These are phyloP conservation scores for Talaromyces funiculosus DNA, from an alignment of 2,329 filamentous ascomycete species.

Conservation along the genomic window DNA sequence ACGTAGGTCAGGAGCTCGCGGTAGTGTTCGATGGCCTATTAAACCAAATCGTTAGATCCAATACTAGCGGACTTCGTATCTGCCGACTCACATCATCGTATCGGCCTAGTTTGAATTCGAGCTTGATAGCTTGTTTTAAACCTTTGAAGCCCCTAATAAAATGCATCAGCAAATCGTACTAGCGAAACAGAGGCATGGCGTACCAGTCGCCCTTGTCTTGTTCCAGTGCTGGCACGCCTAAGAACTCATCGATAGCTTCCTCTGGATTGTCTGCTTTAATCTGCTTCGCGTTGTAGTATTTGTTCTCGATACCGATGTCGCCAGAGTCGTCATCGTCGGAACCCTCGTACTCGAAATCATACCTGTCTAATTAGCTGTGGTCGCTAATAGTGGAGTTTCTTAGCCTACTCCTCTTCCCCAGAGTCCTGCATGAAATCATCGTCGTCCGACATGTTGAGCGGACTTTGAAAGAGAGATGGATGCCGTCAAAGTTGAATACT, in stretches of 20 bases:
- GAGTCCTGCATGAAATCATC: slow-evolving; percentile 94
- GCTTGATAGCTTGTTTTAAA: slow-evolving; percentile 94
- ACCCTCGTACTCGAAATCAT: slow-evolving; percentile 97
- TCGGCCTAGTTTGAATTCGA: slow-evolving; percentile 86
- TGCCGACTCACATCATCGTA: slow-evolving; percentile 64
- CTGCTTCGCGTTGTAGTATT: slow-evolving; percentile 99
- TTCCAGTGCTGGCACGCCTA: slow-evolving; percentile 79
- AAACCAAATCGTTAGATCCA: slow-evolving; percentile 17
- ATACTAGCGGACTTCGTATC: not conserved
- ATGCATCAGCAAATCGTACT: slow-evolving; percentile 13
- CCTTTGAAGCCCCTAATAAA: slow-evolving; percentile 76
- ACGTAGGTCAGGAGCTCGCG: slow-evolving; percentile 94
- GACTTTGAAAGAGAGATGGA: not conserved
- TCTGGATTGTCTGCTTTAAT: slow-evolving; percentile 81
- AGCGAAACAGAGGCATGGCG: slow-evolving; percentile 10
- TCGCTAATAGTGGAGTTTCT: slow-evolving; percentile 13
- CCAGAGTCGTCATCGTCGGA: slow-evolving; percentile 82
- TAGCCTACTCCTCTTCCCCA: slow-evolving; percentile 70
- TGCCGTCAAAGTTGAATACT: not conserved
- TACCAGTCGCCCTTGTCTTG: slow-evolving; percentile 91
- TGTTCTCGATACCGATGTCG: slow-evolving; percentile 96
- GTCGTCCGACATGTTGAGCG: slow-evolving; percentile 65
- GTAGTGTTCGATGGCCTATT: slow-evolving; percentile 83
- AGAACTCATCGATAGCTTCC: slow-evolving; percentile 84
- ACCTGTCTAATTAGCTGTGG: slow-evolving; percentile 45